These are phyloP conservation scores for Senecio squalidus DNA, from an alignment of 140 eudicot genomes.

Conservation along the genomic window DNA sequence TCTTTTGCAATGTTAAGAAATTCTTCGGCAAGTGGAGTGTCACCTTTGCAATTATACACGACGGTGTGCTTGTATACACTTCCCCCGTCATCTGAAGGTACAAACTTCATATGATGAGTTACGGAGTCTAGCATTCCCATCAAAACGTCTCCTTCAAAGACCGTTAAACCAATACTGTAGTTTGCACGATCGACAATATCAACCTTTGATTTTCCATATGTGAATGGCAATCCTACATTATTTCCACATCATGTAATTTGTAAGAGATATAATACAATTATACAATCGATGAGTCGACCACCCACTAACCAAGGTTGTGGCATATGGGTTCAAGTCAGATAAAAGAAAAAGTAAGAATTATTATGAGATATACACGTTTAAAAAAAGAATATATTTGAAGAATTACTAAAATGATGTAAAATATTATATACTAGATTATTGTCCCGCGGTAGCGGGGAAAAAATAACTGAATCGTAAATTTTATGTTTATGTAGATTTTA, in stretches of 20 bases:
- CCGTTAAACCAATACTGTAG: conserved; percentile 3
- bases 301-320: too few relatives aligned
- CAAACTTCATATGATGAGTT: conserved; percentile 11
- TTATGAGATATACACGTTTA: too few relatives aligned
- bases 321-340: too few relatives aligned
- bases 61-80: conserved; percentile 13
- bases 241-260: too few relatives aligned
- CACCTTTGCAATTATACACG: conserved; percentile 1
- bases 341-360: too few relatives aligned
- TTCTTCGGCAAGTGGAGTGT: background rate
- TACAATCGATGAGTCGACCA: too few relatives aligned
- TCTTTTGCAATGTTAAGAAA: conserved; percentile 6
- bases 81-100: conserved; percentile 6
- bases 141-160: conserved; percentile 15
- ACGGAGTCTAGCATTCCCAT: conserved; percentile 9
- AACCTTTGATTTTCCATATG: conserved; percentile 10
- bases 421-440: background rate
- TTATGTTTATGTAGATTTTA: too few relatives aligned
- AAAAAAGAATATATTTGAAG: background rate
- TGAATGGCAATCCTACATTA: conserved; percentile 9
- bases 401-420: background rate
- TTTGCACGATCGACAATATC: conserved; percentile 6
- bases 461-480: too few relatives aligned
- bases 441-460: too few relatives aligned
- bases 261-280: too few relatives aligned